These are phyloP conservation scores for Pythium grandisporangium DNA, from an alignment of 352 stramenopile species.

Conservation along the genomic window DNA sequence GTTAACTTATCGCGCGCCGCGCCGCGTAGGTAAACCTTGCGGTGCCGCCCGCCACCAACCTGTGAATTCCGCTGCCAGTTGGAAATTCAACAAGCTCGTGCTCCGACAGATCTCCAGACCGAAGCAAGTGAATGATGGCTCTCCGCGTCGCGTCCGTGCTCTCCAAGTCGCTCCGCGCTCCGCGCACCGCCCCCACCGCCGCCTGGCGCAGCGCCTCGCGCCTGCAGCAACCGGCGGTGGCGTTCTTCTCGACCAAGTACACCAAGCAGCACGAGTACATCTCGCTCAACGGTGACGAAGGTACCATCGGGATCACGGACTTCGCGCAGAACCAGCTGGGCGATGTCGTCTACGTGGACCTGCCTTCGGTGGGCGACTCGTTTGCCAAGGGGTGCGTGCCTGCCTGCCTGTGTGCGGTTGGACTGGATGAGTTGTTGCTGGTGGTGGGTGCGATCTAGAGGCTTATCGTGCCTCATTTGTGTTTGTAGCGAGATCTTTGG, in stretches of 20 bases:
- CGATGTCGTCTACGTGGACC: conserved; percentile 96
- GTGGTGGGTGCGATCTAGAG: too few relatives aligned
- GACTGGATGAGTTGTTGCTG: too few relatives aligned
- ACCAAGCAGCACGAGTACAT: conserved; percentile 84
- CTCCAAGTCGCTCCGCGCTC: conserved; percentile 40
- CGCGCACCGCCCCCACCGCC: conserved; percentile 7
- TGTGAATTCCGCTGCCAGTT: neutral
- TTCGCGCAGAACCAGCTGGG: conserved; percentile 96
- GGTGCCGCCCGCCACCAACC: conserved; percentile 5
- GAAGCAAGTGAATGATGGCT: conserved; percentile 47
- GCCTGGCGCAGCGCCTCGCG: conserved; percentile 24
- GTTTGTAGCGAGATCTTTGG: conserved; percentile 87
- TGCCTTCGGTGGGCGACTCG: conserved; percentile 90
- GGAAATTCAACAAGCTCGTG: too few relatives aligned
- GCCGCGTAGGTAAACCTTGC: too few relatives aligned
- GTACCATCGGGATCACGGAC: conserved; percentile 95
- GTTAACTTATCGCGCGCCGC: too few relatives aligned
- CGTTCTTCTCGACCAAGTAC: conserved; percentile 83
- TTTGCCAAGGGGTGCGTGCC: conserved; percentile 88
- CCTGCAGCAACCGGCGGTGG: conserved; percentile 20
- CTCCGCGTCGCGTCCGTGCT: conserved; percentile 39
- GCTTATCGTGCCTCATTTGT: neutral
- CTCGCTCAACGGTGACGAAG: conserved; percentile 65
- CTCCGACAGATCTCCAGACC: too few relatives aligned
- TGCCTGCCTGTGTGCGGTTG: too few relatives aligned